Conservation (phyloP, 345 rosid species). For the Nephelium lappaceum region DNA sequence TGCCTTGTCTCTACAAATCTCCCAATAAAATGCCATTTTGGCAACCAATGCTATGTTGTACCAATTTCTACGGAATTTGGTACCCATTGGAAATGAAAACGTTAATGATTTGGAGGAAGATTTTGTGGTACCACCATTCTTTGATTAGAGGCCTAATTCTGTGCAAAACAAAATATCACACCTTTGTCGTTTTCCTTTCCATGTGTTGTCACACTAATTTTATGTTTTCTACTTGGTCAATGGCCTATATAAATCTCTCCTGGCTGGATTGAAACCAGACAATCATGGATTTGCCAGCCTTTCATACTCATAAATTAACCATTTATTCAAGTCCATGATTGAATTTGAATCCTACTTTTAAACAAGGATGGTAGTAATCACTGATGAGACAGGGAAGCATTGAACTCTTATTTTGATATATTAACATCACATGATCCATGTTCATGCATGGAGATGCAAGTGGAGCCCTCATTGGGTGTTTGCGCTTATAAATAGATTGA, state of each 20-base stretch:
- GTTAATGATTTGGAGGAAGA: neutral
- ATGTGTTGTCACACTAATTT: neutral
- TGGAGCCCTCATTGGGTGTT: constrained; percentile 12
- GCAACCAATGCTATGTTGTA: neutral
- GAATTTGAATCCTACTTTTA: constrained; percentile 24
- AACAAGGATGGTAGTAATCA: constrained; percentile 27
- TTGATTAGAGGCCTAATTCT: constrained; percentile 11
- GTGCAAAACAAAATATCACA: constrained; percentile 15
- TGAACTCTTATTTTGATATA: constrained; percentile 9
- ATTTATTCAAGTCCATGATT: neutral
- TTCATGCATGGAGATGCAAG: neutral
- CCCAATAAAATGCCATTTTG: neutral
- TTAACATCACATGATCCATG: constrained; percentile 38
- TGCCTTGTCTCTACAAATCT: constrained; percentile 4
- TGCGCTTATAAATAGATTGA: neutral
- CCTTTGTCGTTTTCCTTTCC: constrained; percentile 21
- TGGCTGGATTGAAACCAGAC: constrained; percentile 21
- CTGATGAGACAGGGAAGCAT: constrained; percentile 32
- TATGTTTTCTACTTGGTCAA: constrained; percentile 9
- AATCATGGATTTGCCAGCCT: constrained; percentile 46
- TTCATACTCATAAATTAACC: constrained; percentile 33
- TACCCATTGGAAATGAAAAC: neutral
- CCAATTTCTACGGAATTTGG: neutral
- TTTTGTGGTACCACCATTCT: constrained; percentile 17
- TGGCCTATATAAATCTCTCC: constrained; percentile 15